Evolutionary conservation across 2,329 filamentous ascomycete genomes (phyloP).

Genomic region (Hortaea sp.): DNA sequence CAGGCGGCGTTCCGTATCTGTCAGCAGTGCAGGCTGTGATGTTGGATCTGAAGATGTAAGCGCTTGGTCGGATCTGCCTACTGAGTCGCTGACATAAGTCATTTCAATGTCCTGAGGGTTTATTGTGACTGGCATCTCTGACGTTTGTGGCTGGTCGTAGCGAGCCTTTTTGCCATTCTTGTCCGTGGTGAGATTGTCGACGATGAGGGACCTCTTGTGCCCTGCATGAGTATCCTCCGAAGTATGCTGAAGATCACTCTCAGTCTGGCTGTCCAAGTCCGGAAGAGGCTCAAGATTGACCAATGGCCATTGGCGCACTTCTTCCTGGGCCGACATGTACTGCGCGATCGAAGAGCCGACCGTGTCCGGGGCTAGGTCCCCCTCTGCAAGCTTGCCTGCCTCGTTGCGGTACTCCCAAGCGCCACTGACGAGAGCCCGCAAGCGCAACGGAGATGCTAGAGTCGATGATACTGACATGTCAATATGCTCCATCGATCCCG

Average conservation of each 20-base stretch:
- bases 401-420: constrained; percentile 24
- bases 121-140: constrained; percentile 17
- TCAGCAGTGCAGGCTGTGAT: background rate
- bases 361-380: constrained; percentile 10
- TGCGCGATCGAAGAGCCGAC: constrained; percentile 15
- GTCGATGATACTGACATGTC: constrained; percentile 27
- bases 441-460: constrained; percentile 16
- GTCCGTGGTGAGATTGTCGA: constrained; percentile 1
- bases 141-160: constrained; percentile 4
- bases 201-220: constrained; percentile 10
- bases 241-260: constrained; percentile 15
- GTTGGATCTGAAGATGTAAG: background rate
- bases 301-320: constrained; percentile 17
- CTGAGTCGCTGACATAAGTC: constrained; percentile 34
- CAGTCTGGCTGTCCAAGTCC: constrained; percentile 24
- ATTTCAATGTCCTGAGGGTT: constrained; percentile 26
- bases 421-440: constrained; percentile 29
- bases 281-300: constrained; percentile 15
- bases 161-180: constrained; percentile 19
- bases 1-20: constrained; percentile 13
- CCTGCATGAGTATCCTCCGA: background rate
- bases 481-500: constrained; percentile 34
- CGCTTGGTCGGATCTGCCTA: constrained; percentile 21
- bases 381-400: constrained; percentile 24
- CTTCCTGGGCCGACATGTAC: constrained; percentile 9